Evolutionary conservation across 176 grass and related monocot genomes (phyloP).

Genomic region (Olyra latifolia): DNA sequence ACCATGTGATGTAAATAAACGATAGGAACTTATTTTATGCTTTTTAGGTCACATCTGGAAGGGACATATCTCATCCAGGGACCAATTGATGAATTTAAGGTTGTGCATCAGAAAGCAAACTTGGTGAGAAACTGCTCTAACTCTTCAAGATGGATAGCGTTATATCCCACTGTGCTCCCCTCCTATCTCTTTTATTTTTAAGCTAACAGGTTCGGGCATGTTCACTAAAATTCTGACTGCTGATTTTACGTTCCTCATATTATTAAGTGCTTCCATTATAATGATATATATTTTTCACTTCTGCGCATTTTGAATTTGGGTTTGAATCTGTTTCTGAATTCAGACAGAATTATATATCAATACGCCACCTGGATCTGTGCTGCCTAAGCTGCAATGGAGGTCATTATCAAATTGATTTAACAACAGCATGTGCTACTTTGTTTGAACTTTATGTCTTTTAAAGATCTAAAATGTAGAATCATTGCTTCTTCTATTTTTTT

Average conservation of each 20-base stretch:
- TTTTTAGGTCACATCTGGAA: neutral
- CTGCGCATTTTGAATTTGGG: neutral
- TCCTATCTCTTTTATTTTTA: neutral
- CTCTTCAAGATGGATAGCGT: neutral
- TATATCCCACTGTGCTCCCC: neutral
- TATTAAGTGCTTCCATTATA: neutral
- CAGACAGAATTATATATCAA: neutral
- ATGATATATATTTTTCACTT: neutral
- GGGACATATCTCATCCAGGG: slow-evolving; percentile 3
- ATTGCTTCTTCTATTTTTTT: neutral
- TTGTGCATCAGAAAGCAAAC: slow-evolving; percentile 2
- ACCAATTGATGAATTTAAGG: slow-evolving; percentile 4
- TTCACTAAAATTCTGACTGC: neutral
- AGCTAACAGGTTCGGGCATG: neutral
- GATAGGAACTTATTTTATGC: neutral
- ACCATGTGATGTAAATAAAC: neutral
- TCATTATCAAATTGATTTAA: neutral
- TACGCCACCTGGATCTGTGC: neutral
- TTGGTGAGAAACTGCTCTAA: neutral
- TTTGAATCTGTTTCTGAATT: neutral
- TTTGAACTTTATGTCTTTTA: neutral
- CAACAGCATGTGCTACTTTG: neutral
- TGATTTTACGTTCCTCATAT: neutral
- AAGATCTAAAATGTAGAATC: neutral
- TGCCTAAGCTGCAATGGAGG: neutral